phyloP scores from a whole-genome alignment of 768 basidiomycete genomes.

The Mycena alexandri region DNA sequence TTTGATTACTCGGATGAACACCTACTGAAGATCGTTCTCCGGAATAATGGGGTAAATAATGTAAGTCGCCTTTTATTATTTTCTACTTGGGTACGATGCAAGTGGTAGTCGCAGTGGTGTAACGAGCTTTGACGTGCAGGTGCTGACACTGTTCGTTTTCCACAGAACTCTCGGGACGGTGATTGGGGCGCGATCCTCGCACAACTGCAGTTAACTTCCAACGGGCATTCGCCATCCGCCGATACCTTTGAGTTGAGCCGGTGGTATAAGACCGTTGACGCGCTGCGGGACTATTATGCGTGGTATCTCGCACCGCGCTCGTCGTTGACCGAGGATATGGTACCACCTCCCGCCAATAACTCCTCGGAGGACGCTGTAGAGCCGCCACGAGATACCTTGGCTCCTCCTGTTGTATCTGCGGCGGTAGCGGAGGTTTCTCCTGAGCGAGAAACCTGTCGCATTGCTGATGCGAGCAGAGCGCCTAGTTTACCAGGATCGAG shows the following conservation, averaged over 20 bases:
- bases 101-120: neutral
- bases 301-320: neutral
- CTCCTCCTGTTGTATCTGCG: neutral
- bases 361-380: too few species aligned
- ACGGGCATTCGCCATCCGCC: too few species aligned
- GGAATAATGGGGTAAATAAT: neutral
- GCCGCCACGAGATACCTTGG: neutral
- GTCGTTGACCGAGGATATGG: neutral
- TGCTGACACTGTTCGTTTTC: constrained; percentile 3
- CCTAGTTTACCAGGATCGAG: neutral
- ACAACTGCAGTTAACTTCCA: constrained; percentile 7
- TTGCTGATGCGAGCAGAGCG: neutral
- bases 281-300: constrained; percentile 19
- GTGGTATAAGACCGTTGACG: constrained; percentile 12
- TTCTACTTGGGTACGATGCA: neutral
- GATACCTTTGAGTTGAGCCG: neutral
- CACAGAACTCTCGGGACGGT: neutral
- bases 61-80: constrained; percentile 13
- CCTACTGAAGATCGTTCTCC: constrained; percentile 10
- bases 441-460: neutral
- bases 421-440: neutral
- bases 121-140: neutral
- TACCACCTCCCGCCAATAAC: neutral
- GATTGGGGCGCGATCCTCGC: constrained; percentile 27
- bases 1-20: constrained; percentile 9